Evolutionary conservation across 345 rosid species (phyloP).

Genomic region (Combretum micranthum): DNA sequence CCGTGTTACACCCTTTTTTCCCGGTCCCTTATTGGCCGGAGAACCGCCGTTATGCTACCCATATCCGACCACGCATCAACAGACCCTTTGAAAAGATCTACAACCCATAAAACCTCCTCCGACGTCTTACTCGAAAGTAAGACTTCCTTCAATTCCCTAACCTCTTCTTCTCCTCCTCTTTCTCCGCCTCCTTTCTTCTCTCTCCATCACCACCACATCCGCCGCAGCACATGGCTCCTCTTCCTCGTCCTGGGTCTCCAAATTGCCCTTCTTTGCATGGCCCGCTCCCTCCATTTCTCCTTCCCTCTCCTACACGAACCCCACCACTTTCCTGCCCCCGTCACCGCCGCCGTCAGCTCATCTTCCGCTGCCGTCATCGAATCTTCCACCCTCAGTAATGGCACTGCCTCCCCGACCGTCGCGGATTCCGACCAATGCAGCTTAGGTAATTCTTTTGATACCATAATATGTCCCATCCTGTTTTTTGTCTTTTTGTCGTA

Average conservation of each 20-base stretch:
- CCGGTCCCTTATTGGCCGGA: constrained; percentile 5
- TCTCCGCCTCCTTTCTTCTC: constrained; percentile 2
- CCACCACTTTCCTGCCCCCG: constrained; percentile 21
- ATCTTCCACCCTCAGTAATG: neutral
- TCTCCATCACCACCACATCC: constrained; percentile 1
- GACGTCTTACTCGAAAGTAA: constrained; percentile 29
- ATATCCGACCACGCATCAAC: constrained; percentile 22
- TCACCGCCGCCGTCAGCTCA: constrained; percentile 9
- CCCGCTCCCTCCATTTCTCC: constrained; percentile 45
- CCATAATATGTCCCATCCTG: no score
- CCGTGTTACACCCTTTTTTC: constrained; percentile 3
- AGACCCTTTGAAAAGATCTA: constrained; percentile 7
- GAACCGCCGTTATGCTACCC: constrained; percentile 12
- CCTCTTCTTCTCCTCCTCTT: constrained; percentile 26
- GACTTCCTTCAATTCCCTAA: constrained; percentile 33
- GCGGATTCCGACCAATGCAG: constrained; percentile 31
- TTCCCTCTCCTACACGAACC: constrained; percentile 15
- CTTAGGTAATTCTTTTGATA: constrained; percentile 23
- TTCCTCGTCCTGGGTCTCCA: constrained; percentile 51
- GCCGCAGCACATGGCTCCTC: constrained; percentile 55
- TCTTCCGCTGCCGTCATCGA: neutral
- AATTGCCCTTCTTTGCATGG: constrained; percentile 44
- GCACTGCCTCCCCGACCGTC: constrained; percentile 6
- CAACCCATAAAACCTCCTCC: constrained; percentile 21
- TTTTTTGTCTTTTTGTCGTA: no score